Percentiles rank a stretch among this genome's conserved stretches.
phyloP scores from a whole-genome alignment of 2,329 filamentous ascomycete species.

The Leptographium flavum region DNA sequence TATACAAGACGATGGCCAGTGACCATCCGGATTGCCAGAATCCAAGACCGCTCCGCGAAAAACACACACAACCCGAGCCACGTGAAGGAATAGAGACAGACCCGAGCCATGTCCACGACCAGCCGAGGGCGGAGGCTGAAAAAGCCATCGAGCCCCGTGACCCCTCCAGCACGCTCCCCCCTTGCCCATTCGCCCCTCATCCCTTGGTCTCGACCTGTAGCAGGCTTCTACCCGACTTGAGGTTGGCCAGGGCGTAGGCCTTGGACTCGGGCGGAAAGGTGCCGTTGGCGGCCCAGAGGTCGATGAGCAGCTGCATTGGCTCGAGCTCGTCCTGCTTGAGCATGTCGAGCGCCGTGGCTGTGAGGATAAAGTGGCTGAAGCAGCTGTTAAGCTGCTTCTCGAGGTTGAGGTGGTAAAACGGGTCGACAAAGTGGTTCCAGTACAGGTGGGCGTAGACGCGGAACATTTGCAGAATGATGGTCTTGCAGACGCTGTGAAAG shows the following conservation, averaged over 20 bases:
- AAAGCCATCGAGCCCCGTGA: no score
- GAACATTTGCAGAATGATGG: constrained; percentile 96
- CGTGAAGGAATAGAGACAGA: no score
- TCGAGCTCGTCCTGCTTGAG: constrained; percentile 81
- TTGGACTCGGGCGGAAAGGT: constrained; percentile 66
- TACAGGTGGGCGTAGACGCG: constrained; percentile 96
- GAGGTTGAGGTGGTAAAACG: constrained; percentile 69
- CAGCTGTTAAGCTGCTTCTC: constrained; percentile 76
- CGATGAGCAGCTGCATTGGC: constrained; percentile 89
- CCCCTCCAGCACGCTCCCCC: no score
- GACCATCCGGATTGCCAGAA: no score
- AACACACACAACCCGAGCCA: no score
- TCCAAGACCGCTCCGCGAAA: no score
- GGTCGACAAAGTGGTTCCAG: constrained; percentile 83
- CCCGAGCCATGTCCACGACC: no score
- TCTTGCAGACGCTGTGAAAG: constrained; percentile 81
- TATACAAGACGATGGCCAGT: no score
- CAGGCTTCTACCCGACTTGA: constrained; percentile 43
- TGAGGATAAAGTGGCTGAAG: constrained; percentile 73
- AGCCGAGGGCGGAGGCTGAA: no score
- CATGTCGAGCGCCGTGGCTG: constrained; percentile 68
- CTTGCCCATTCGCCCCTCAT: no score
- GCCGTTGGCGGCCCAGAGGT: constrained; percentile 80
- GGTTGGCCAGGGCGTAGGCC: constrained; percentile 49
- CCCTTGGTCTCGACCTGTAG: no score